Evolutionary conservation across 2,329 filamentous ascomycete genomes (phyloP).

Genomic region (Aspergillus novoparasiticus): DNA sequence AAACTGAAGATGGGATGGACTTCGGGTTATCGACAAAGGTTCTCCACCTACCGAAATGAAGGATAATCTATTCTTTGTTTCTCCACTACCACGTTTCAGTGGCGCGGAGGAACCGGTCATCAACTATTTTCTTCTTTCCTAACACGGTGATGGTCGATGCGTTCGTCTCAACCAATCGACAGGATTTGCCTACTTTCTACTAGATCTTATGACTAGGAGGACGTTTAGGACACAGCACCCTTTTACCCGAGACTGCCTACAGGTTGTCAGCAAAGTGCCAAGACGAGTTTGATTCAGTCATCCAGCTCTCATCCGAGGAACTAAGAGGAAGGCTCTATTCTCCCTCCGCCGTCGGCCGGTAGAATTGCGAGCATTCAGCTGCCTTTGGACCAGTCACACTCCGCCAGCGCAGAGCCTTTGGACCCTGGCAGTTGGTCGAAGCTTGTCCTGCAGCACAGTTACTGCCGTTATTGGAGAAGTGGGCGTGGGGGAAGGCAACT

Average conservation of each 20-base stretch:
- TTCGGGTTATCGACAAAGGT: neutral
- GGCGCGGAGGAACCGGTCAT: neutral
- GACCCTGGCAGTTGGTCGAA: conserved; percentile 10
- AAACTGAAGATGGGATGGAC: neutral
- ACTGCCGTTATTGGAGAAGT: neutral
- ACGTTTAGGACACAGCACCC: neutral
- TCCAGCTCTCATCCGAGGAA: neutral
- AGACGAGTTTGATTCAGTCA: neutral
- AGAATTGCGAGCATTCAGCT: neutral
- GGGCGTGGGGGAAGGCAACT: neutral
- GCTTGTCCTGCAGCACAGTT: conserved; percentile 13
- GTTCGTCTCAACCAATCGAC: neutral
- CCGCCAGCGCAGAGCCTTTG: conserved; percentile 13
- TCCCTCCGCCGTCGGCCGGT: neutral
- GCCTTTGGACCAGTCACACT: conserved; percentile 12
- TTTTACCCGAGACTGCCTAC: neutral
- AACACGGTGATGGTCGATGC: neutral
- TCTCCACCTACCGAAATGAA: conserved; percentile 1
- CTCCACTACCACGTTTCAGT: conserved; percentile 7
- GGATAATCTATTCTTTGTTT: neutral
- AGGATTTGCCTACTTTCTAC: neutral
- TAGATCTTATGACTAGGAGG: neutral
- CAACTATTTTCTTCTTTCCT: neutral
- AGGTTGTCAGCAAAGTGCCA: neutral
- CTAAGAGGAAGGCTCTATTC: neutral